Conservation (phyloP, 192 early-diverging fungal genomes). For the Thamnidium elegans region DNA sequence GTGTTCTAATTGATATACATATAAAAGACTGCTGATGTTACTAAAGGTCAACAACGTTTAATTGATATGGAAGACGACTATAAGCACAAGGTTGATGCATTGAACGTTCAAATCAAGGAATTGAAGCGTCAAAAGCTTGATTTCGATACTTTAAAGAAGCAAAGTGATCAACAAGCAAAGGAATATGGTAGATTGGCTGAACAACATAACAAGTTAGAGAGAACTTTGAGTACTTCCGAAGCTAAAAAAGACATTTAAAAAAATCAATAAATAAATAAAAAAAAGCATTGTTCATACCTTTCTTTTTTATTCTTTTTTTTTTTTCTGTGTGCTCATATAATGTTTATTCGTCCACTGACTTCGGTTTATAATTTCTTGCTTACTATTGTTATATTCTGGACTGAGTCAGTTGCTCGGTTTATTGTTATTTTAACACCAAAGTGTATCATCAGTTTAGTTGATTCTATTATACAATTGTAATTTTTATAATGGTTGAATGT, state of each 20-base stretch:
- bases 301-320: not conserved
- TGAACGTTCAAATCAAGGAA: constrained; percentile 24
- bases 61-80: constrained; percentile 28
- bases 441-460: not conserved
- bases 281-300: not conserved
- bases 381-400: not conserved
- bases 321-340: not conserved
- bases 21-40: constrained; percentile 11
- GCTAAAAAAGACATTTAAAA: constrained; percentile 34
- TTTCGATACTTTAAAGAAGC: constrained; percentile 34
- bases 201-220: constrained; percentile 28
- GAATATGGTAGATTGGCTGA: constrained; percentile 31
- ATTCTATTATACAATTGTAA: constrained; percentile 9
- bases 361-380: not conserved
- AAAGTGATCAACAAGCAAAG: constrained; percentile 22
- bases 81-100: constrained; percentile 17
- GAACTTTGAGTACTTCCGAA: constrained; percentile 16
- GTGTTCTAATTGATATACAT: not conserved
- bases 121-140: constrained; percentile 30
- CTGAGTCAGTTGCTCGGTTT: not conserved
- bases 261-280: too few relatives aligned
- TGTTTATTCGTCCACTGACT: constrained; percentile 2
- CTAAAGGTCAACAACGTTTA: constrained; percentile 26
- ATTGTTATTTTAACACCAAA: constrained; percentile 1
- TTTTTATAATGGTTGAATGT: not conserved